Base-by-base conservation (phyloP, 2,329 filamentous ascomycete genomes). In the Aquanectria penicillioides region DNA sequence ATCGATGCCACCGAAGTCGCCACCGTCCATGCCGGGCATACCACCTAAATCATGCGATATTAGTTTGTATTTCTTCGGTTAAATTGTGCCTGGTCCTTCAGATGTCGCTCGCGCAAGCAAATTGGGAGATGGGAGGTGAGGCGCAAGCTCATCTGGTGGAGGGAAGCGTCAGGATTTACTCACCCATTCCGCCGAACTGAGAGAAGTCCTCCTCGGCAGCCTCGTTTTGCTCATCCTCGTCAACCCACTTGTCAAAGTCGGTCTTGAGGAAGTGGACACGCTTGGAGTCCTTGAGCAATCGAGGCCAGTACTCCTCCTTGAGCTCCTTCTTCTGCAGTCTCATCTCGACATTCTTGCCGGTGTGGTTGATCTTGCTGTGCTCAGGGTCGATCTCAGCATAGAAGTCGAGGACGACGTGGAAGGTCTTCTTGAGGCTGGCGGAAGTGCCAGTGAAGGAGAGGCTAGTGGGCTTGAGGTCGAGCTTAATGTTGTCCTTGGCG, bases 191-290 rank as follows among this genome's bases (percentile, higher is more conserved):
- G 57, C 84, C 86, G 69, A 86, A 88, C 75, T 88, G 83, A 65
- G 85, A 86, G 69, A 89, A 80, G 77, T 97, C 94, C 55, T 97
- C 93, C 66, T 96, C 93, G 44, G 87, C 83, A 60, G 86, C 89
- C 79, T 93, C 93, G 74, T 98, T 91, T 83, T 99, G 95, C 86
- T 99, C 95, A 75, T 99, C 94, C 87, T 97, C 93, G 70, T 97
- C 94, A 72, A 97, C 92, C 94, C 94, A 97, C 90, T 97, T 97
- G 83, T 97, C 94, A 72, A 99, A 99, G 82, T 99, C 91, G 66
- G 95, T 98, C 89, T 97, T 97, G 73, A 99, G 81, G 87, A 93
- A 99, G 82, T 98, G 95, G 53, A 92, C 81, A 84, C 93, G 97
- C 85, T 92, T 90, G 68, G 83, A 78, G 61, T 94, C 92, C 89